A percentile compares a stretch with the other conserved stretches of the same genome.
Evolutionary conservation across 768 basidiomycete genomes (phyloP).

Genomic region (Erythrobasidium yunnanense): DNA sequence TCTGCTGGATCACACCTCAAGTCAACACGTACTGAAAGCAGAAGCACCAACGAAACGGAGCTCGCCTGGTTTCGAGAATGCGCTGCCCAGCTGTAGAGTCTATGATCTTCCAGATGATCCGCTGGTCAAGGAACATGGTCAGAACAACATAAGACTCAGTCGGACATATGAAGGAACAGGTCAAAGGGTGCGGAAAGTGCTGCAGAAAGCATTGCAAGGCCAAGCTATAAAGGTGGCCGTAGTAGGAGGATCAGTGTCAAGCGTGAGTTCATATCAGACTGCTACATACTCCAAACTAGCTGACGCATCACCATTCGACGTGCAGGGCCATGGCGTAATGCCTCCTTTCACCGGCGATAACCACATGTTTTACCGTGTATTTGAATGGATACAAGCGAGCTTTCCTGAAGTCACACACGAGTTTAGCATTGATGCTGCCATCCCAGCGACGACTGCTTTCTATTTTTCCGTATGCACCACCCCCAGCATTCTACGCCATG

Average conservation of each 20-base stretch:
- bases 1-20: neutral
- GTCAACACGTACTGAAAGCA: neutral
- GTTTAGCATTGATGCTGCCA: constrained; percentile 11
- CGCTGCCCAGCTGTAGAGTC: constrained; percentile 11
- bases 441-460: constrained; percentile 20
- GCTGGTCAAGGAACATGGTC: constrained; percentile 33
- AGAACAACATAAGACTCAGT: constrained; percentile 31
- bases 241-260: constrained; percentile 32
- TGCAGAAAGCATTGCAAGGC: constrained; percentile 34
- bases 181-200: constrained; percentile 27
- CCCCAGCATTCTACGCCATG: neutral
- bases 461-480: constrained; percentile 13
- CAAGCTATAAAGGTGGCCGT: constrained; percentile 33
- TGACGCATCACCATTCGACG: neutral
- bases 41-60: neutral
- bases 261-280: too few species aligned
- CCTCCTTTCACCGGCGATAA: constrained; percentile 24
- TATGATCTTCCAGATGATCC: constrained; percentile 25
- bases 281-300: neutral
- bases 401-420: constrained; percentile 15
- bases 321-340: constrained; percentile 8
- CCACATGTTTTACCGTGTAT: constrained; percentile 15
- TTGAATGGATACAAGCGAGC: constrained; percentile 25
- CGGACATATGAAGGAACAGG: constrained; percentile 35
- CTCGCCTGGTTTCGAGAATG: constrained; percentile 10